A percentile compares a stretch with the other conserved stretches of the same genome.
These are phyloP conservation scores for Fusarium fujikuroi DNA, from an alignment of 2,329 filamentous ascomycete species.

Conservation along the genomic window DNA sequence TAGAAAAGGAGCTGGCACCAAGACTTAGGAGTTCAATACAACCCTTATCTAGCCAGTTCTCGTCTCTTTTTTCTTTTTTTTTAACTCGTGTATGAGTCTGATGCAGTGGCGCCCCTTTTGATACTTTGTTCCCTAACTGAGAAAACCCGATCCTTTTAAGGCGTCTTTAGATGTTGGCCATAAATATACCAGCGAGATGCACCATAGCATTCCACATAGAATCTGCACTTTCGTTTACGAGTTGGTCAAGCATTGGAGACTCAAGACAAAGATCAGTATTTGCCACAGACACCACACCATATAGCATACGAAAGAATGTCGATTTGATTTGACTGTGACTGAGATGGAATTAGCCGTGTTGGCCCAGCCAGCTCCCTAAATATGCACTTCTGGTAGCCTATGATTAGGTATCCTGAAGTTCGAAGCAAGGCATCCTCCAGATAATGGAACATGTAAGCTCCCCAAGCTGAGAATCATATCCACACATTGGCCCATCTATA, in stretches of 20 bases:
- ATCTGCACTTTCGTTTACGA: neutral
- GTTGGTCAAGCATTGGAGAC: neutral
- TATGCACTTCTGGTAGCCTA: neutral
- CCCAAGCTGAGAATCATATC: neutral
- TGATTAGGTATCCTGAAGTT: neutral
- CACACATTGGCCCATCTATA: neutral
- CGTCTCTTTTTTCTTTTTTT: too few species aligned
- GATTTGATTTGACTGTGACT: neutral
- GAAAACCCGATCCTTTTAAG: accelerated
- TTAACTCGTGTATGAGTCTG: neutral
- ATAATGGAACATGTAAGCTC: neutral
- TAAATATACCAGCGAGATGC: accelerated
- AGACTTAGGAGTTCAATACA: neutral
- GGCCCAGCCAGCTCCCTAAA: neutral
- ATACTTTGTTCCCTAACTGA: neutral
- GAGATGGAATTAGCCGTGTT: neutral
- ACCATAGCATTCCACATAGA: accelerated
- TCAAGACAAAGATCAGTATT: neutral
- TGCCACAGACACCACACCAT: neutral
- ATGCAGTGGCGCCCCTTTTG: neutral
- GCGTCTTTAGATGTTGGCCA: neutral
- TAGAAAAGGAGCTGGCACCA: neutral
- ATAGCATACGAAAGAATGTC: neutral
- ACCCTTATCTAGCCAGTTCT: neutral
- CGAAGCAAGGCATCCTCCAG: neutral